phyloP scores from a whole-genome alignment of 345 rosid genomes.

The Eucalyptus guilfoylei region DNA sequence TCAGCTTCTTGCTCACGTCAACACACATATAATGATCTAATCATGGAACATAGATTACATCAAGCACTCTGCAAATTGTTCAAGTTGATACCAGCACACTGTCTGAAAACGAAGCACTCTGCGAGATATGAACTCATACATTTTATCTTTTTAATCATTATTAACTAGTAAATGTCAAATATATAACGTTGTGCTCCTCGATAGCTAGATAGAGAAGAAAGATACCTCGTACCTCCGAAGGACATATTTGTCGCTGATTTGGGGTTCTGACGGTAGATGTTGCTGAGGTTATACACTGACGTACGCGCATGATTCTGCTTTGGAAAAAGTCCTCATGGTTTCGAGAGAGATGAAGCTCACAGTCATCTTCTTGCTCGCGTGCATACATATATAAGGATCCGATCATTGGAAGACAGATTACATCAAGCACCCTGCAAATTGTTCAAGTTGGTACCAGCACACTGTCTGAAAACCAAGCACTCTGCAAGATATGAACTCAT shows the following conservation, averaged over 20 bases:
- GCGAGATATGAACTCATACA: not conserved
- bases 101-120: no score
- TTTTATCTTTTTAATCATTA: no score
- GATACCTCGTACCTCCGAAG: rapidly evolving
- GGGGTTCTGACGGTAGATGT: not conserved
- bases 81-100: no score
- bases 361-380: not conserved
- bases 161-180: not conserved
- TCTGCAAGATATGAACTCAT: not conserved
- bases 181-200: not conserved
- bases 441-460: no score
- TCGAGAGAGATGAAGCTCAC: not conserved
- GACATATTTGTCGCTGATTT: not conserved
- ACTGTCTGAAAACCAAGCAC: no score
- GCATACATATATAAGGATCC: not conserved
- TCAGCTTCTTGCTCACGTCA: not conserved
- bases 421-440: not conserved
- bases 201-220: not conserved
- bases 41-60: not conserved
- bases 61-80: no score
- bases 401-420: not conserved
- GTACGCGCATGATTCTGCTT: not conserved
- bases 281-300: not conserved
- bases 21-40: not conserved
- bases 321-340: not conserved